Evolutionary conservation across 2,329 filamentous ascomycete genomes (phyloP).

Genomic region (Onygenales sp.): DNA sequence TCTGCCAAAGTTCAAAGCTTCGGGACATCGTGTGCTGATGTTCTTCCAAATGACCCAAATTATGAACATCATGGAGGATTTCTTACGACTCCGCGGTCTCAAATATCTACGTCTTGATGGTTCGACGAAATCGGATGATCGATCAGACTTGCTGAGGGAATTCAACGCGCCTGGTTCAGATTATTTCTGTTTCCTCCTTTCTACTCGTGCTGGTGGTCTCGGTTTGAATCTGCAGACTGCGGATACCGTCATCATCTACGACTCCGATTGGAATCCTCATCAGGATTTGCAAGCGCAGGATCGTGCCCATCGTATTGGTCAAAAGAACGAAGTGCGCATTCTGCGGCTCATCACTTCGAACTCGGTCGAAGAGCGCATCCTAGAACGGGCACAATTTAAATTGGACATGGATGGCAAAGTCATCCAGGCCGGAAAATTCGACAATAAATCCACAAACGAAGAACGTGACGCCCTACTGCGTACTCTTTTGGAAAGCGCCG

Average conservation of each 20-base stretch:
- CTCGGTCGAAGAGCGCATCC: slow-evolving; percentile 96
- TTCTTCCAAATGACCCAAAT: slow-evolving; percentile 99
- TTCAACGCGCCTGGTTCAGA: slow-evolving; percentile 88
- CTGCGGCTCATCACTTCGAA: slow-evolving; percentile 91
- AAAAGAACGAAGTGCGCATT: slow-evolving; percentile 99
- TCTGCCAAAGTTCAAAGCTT: slow-evolving; percentile 83
- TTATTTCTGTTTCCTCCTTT: slow-evolving; percentile 98
- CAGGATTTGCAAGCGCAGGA: slow-evolving; percentile 98
- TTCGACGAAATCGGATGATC: slow-evolving; percentile 94
- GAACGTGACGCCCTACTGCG: slow-evolving; percentile 95
- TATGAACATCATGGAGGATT: slow-evolving; percentile 99
- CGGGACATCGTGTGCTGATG: slow-evolving; percentile 93
- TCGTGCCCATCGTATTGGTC: slow-evolving; percentile 98
- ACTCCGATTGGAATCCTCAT: slow-evolving; percentile 99
- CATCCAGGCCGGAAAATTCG: slow-evolving; percentile 97
- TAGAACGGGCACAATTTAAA: slow-evolving; percentile 95
- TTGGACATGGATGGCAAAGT: slow-evolving; percentile 99
- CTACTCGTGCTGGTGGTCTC: slow-evolving; percentile 93
- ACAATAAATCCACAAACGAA: slow-evolving; percentile 98
- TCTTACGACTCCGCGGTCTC: slow-evolving; percentile 71
- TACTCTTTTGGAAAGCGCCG: slow-evolving; percentile 76
- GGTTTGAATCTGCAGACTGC: slow-evolving; percentile 95
- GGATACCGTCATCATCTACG: slow-evolving; percentile 98
- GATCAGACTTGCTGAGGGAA: slow-evolving; percentile 74
- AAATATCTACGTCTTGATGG: slow-evolving; percentile 89